Conservation (phyloP, 1,284 basidiomycete species). For the Meira nashicola region DNA sequence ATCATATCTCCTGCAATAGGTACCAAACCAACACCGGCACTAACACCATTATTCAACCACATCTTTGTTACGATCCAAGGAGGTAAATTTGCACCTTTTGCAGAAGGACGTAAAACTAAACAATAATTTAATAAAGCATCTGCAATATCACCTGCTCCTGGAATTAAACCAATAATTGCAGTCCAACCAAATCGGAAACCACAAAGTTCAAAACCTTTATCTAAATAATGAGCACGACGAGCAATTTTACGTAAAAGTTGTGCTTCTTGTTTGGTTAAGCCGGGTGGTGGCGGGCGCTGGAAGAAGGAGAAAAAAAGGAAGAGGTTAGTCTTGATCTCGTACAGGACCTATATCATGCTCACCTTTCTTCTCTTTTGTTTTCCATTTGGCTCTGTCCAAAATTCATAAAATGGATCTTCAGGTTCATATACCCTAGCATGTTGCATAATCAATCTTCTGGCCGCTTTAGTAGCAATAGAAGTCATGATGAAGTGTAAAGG, state of each 20-base stretch:
- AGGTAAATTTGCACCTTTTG: constrained; percentile 61
- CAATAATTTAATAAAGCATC: constrained; percentile 68
- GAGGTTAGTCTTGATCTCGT: neutral
- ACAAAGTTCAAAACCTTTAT: constrained; percentile 79
- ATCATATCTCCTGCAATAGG: constrained; percentile 75
- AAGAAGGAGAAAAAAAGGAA: neutral
- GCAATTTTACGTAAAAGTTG: constrained; percentile 58
- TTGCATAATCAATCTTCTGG: constrained; percentile 50
- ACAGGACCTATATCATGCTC: constrained; percentile 1
- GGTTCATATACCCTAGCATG: constrained; percentile 42
- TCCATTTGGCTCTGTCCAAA: constrained; percentile 65
- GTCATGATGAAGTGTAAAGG: neutral
- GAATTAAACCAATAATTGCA: constrained; percentile 63
- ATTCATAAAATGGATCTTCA: constrained; percentile 61
- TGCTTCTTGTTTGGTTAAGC: constrained; percentile 71
- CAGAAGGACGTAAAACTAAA: constrained; percentile 72
- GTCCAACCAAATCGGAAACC: constrained; percentile 81
- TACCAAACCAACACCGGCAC: constrained; percentile 67
- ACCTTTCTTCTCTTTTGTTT: constrained; percentile 65
- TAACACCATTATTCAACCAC: constrained; percentile 73
- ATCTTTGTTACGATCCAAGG: constrained; percentile 54
- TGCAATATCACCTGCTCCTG: constrained; percentile 66
- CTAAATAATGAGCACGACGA: constrained; percentile 77
- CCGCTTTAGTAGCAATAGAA: constrained; percentile 1
- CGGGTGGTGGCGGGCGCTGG: constrained; percentile 65